Conservation (phyloP, 1,284 basidiomycete genomes). For the Ganoderma sp. region DNA sequence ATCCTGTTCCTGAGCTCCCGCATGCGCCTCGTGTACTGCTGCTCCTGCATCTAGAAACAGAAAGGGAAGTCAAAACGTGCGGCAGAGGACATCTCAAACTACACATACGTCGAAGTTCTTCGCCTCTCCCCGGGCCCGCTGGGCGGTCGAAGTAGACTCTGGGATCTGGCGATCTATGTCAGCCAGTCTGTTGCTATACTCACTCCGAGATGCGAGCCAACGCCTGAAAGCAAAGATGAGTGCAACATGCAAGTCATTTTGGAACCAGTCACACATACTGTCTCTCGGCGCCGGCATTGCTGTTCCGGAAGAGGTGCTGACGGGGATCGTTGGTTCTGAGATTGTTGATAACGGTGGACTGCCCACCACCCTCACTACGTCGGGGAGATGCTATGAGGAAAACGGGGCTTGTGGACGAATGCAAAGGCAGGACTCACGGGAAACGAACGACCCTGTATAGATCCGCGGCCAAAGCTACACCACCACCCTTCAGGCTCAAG, state of each 20-base stretch:
- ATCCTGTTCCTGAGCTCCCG: slow-evolving; percentile 41
- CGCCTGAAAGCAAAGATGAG: slow-evolving; percentile 22
- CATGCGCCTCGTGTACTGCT: slow-evolving; percentile 10
- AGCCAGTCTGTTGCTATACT: slow-evolving; percentile 29
- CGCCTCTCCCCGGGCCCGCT: slow-evolving; percentile 18
- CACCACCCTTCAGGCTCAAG: slow-evolving; percentile 50
- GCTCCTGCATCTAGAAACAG: slow-evolving; percentile 22
- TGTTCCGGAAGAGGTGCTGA: slow-evolving; percentile 55
- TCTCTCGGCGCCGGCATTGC: slow-evolving; percentile 43
- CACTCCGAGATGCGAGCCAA: slow-evolving; percentile 29
- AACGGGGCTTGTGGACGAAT: neutral
- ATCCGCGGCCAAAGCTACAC: slow-evolving; percentile 67
- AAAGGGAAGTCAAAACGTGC: neutral
- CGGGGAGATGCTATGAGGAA: neutral
- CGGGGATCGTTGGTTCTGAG: slow-evolving; percentile 48
- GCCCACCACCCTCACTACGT: slow-evolving; percentile 71
- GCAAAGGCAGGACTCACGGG: slow-evolving; percentile 50
- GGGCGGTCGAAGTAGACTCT: slow-evolving; percentile 10
- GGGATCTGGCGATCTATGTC: slow-evolving; percentile 18
- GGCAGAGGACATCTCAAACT: neutral
- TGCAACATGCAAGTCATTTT: no score
- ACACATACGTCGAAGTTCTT: slow-evolving; percentile 18
- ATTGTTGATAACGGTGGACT: slow-evolving; percentile 48
- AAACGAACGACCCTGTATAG: slow-evolving; percentile 66
- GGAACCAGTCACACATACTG: slow-evolving; percentile 36